Conservation (phyloP, 805 yeast species). For the Nakazawaea ernobii region DNA sequence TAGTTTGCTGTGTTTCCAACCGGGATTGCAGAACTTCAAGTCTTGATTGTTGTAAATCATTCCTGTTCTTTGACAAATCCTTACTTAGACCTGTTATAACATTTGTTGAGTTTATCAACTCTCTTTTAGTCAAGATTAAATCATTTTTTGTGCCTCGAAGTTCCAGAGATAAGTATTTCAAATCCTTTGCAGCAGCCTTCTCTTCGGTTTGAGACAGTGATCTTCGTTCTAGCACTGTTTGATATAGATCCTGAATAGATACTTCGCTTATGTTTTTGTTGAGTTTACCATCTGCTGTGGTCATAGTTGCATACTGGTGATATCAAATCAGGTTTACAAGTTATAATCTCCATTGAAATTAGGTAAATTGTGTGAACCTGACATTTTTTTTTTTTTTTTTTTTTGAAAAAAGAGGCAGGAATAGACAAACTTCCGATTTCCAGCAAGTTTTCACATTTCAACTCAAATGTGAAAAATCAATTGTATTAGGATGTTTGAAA, state of each 20-base stretch:
- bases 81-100: constrained; percentile 1
- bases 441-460: no score
- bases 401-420: no score
- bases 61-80: constrained; percentile 7
- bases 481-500: no score
- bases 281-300: neutral
- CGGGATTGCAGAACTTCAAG: constrained; percentile 10
- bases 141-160: neutral
- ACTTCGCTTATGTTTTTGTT: neutral
- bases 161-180: neutral
- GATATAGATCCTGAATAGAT: neutral
- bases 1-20: constrained; percentile 10
- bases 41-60: constrained; percentile 11
- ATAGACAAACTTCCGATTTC: no score
- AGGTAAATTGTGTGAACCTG: no score
- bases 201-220: neutral
- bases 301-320: no score
- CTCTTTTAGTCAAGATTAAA: constrained; percentile 1
- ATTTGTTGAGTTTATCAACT: constrained; percentile 1
- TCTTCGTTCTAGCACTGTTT: neutral
- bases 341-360: no score
- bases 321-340: no score
- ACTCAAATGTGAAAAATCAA: no score
- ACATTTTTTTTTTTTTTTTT: no score
- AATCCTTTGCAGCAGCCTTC: neutral